Conservation (phyloP, 169 alveolate species). For the Ichthyophthirius multifiliis region DNA sequence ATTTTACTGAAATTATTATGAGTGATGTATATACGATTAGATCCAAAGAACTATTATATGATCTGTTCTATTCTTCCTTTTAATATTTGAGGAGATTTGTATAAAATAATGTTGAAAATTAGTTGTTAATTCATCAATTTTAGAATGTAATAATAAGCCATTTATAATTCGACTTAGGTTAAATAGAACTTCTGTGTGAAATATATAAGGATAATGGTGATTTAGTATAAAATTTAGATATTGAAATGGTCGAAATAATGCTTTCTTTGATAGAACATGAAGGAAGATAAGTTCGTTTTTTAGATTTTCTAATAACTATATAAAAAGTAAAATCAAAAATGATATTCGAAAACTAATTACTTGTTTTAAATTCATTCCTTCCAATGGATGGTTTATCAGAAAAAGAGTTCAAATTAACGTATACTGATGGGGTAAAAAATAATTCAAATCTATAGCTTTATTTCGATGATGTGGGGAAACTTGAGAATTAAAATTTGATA, state of each 20-base stretch:
- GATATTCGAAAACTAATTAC: conserved; percentile 22
- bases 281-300: conserved; percentile 23
- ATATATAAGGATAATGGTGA: conserved; percentile 21
- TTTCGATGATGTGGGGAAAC: background rate
- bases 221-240: background rate
- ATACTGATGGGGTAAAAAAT: conserved; percentile 20
- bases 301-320: conserved; percentile 8
- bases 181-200: conserved; percentile 38
- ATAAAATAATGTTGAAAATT: conserved; percentile 8
- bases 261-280: background rate
- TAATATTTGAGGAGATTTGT: background rate
- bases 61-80: background rate
- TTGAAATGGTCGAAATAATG: background rate
- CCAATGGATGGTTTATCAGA: conserved; percentile 13
- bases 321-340: background rate
- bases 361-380: conserved; percentile 27
- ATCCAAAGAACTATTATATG: background rate
- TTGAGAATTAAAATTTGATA: conserved; percentile 2
- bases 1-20: background rate
- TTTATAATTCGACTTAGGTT: conserved; percentile 14
- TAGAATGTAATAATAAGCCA: background rate
- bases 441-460: conserved; percentile 7
- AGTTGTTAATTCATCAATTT: conserved; percentile 1
- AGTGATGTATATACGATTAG: background rate
- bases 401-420: background rate